A percentile compares a stretch with the other conserved stretches of the same genome.
These are phyloP conservation scores for Taiwanofungus camphoratus DNA, from an alignment of 1,284 basidiomycete genomes.

Conservation along the genomic window DNA sequence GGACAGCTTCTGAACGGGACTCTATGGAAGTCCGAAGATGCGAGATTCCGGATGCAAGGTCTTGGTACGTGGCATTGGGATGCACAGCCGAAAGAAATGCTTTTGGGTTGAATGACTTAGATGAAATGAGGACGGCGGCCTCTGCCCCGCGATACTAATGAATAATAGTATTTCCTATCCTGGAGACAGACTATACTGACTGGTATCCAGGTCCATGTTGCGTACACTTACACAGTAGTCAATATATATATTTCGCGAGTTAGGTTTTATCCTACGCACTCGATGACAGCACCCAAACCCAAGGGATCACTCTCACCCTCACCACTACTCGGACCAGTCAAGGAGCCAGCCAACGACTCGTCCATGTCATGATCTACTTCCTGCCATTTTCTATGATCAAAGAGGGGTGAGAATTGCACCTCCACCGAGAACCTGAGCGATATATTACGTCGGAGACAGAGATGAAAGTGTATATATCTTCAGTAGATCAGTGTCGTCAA, in stretches of 20 bases:
- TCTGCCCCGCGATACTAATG: conserved; percentile 37
- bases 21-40: conserved; percentile 78
- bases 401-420: not conserved
- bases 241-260: conserved; percentile 6
- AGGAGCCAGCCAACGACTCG: conserved; percentile 56
- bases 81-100: conserved; percentile 88
- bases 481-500: conserved; percentile 69
- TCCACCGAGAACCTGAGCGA: not conserved
- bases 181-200: conserved; percentile 35
- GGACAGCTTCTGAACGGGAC: conserved; percentile 85
- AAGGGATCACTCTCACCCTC: conserved; percentile 65
- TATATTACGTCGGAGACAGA: conserved; percentile 55
- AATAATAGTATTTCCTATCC: not conserved
- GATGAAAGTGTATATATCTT: conserved; percentile 70
- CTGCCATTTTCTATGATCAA: conserved; percentile 62
- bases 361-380: conserved; percentile 74
- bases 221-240: conserved; percentile 39
- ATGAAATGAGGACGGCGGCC: conserved; percentile 76
- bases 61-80: conserved; percentile 94
- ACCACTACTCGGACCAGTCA: conserved; percentile 42
- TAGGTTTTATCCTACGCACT: conserved; percentile 40
- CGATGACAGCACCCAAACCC: conserved; percentile 54
- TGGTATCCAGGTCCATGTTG: conserved; percentile 69
- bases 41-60: conserved; percentile 72
- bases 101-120: conserved; percentile 96